Evolutionary conservation across 2,329 filamentous ascomycete species (phyloP).

Genomic region (Trichothecium roseum): DNA sequence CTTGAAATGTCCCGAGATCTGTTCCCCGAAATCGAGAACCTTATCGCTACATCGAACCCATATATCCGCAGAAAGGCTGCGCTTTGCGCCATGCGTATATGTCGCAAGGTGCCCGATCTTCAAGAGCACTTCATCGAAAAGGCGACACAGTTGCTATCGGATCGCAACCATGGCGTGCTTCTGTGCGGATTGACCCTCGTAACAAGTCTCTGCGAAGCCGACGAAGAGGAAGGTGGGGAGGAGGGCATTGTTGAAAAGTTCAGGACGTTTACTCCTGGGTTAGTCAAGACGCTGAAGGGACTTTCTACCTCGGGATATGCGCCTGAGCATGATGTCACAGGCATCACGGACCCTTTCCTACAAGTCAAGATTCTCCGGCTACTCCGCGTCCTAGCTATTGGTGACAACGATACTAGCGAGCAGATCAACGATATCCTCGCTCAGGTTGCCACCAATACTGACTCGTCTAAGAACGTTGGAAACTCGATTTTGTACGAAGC

Average conservation of each 20-base stretch:
- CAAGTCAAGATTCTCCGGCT: constrained; percentile 93
- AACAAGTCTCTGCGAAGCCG: constrained; percentile 85
- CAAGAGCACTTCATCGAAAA: constrained; percentile 97
- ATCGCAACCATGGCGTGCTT: constrained; percentile 91
- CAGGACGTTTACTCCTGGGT: constrained; percentile 68
- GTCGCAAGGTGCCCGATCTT: constrained; percentile 91
- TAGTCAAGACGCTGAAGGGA: constrained; percentile 86
- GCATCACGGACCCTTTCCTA: constrained; percentile 93
- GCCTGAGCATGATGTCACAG: constrained; percentile 95
- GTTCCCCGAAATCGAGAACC: constrained; percentile 88
- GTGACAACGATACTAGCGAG: constrained; percentile 81
- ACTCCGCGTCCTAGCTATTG: constrained; percentile 74
- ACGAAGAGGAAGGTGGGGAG: constrained; percentile 85
- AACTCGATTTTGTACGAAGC: constrained; percentile 98
- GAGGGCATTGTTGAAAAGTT: constrained; percentile 86
- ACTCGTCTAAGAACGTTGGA: constrained; percentile 95
- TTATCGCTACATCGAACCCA: constrained; percentile 90
- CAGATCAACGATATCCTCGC: constrained; percentile 98
- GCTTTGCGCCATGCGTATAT: constrained; percentile 98
- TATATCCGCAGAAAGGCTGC: constrained; percentile 96
- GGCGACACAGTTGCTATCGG: constrained; percentile 74
- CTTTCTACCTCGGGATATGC: constrained; percentile 93
- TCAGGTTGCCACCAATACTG: constrained; percentile 95
- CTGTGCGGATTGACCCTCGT: constrained; percentile 87
- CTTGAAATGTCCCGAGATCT: constrained; percentile 97